Conservation (phyloP, 345 rosid genomes). For the Hibiscus tridactylites region DNA sequence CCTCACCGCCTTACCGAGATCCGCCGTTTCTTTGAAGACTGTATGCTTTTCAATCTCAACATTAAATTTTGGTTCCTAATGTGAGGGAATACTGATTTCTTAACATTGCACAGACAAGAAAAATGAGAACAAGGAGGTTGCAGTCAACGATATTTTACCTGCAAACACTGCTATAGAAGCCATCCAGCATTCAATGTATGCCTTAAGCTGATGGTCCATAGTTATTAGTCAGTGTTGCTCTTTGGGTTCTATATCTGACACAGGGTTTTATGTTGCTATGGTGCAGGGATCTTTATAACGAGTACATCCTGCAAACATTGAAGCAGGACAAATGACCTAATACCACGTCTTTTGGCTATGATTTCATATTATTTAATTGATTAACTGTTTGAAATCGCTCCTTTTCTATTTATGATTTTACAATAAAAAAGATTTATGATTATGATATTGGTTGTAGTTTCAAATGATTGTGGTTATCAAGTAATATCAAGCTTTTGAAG, state of each 20-base stretch:
- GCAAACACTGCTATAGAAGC: neutral
- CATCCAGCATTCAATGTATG: neutral
- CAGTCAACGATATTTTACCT: neutral
- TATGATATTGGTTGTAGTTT: neutral
- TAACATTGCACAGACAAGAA: neutral
- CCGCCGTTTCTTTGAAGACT: neutral
- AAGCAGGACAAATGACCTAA: neutral
- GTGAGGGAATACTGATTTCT: neutral
- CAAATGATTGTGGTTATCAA: neutral
- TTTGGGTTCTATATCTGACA: neutral
- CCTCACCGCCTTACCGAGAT: neutral
- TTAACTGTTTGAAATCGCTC: too few species aligned
- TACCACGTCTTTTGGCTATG: too few species aligned
- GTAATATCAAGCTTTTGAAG: too few species aligned
- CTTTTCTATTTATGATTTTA: too few species aligned
- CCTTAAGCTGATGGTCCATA: neutral
- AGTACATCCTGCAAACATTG: neutral
- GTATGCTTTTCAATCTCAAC: neutral
- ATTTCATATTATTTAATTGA: too few species aligned
- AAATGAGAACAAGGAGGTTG: neutral
- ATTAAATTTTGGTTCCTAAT: neutral
- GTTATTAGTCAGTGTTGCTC: neutral
- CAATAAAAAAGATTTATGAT: too few species aligned
- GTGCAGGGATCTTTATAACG: neutral
- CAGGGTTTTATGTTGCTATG: neutral